Percentiles rank a stretch among this genome's conserved stretches.
Evolutionary conservation across 2,329 filamentous ascomycete species (phyloP).

Genomic region (Myriosclerotinia duriaeana): DNA sequence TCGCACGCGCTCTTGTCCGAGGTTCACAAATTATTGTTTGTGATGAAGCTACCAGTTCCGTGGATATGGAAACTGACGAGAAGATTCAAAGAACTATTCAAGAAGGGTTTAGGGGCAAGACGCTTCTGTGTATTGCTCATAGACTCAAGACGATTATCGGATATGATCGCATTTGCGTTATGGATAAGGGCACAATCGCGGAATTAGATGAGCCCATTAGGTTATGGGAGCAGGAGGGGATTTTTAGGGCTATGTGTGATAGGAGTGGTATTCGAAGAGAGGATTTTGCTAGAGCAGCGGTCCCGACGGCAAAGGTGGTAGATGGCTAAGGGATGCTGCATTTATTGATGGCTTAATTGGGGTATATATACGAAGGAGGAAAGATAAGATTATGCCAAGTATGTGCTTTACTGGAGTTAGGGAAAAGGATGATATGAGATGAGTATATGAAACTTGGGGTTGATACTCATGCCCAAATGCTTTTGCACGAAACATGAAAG

Average conservation of each 20-base stretch:
- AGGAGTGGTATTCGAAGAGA: slow-evolving; percentile 51
- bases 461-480: not conserved
- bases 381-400: not conserved
- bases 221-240: slow-evolving; percentile 71
- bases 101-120: slow-evolving; percentile 79
- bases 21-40: slow-evolving; percentile 90
- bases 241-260: slow-evolving; percentile 72
- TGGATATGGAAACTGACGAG: slow-evolving; percentile 95
- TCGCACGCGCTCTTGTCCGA: slow-evolving; percentile 86
- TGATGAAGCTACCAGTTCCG: slow-evolving; percentile 89
- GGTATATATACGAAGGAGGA: not conserved
- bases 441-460: not conserved
- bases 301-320: not conserved
- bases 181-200: slow-evolving; percentile 85
- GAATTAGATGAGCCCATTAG: slow-evolving; percentile 77
- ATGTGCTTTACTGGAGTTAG: not conserved
- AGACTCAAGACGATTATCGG: slow-evolving; percentile 86
- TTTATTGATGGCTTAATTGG: not conserved
- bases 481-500: not conserved
- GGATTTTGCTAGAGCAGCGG: slow-evolving; percentile 33
- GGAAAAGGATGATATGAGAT: not conserved
- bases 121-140: slow-evolving; percentile 89
- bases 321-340: not conserved
- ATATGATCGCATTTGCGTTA: slow-evolving; percentile 95
- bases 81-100: slow-evolving; percentile 92